Evolutionary conservation across 148 eudicot genomes (phyloP), one percentile per base, ranked within the genome.

Genomic region (Fagopyrum tataricum): DNA sequence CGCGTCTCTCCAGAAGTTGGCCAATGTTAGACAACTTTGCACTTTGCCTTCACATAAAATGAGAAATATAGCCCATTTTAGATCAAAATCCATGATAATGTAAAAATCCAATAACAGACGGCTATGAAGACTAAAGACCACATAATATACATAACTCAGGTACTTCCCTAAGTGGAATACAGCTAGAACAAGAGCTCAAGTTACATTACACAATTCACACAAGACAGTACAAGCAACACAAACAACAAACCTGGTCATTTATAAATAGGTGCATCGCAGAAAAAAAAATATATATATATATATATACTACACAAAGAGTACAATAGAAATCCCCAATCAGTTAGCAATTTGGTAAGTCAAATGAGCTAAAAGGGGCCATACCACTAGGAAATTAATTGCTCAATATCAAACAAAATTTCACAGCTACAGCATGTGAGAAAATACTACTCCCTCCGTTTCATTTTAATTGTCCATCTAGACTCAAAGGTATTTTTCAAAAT

Each of bases 21-120:
- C 96, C 97, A 64, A 94, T 75, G 53, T 94, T 94, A 44, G 98
- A 88, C 70, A 76, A 80, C 24, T 52, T 78, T 58, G 85, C 90
- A 71, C 62, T 78, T 73, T 83, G 86, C 82, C 98, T 94, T 9
- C 68, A 64, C 18, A 14, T 64, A 24, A 4, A 41, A 61, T 44
- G 53, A 43, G 55, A 42, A 44, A 59, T 2, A 26, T 39, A 37
- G 21, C 15, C 14, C 53, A 72, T 58, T 26, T 15, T 51, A 15
- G 9, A 52, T 53, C 48, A 71, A 21, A 11, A 11, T 70, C 31
- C 42, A 31, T 12, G 18, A 74, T 26, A 11, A 70, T 1, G n/a
- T 21, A 73, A 23, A 14, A 8, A 79, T 67, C 53, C 59, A 67
- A 13, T 13, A 46, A 46, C 13, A 46, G 49, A 2, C 13, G 49